Base-by-base conservation (phyloP, 139 green algal species). In the Chlorella sp. region DNA sequence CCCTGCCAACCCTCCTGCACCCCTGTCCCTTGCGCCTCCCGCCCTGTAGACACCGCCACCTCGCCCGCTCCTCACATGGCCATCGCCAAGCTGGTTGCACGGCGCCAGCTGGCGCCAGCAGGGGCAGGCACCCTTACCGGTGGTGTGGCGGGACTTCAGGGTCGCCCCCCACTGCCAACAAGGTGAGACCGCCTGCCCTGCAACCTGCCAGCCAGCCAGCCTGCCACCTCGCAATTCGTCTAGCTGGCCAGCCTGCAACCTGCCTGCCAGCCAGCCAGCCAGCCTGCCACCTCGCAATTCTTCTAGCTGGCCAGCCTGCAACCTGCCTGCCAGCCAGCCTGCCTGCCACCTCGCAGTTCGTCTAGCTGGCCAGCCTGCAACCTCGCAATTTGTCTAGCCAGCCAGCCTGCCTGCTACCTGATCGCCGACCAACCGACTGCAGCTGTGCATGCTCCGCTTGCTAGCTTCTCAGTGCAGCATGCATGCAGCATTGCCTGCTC, bases 41-140 rank as follows among this genome's bases (percentile, higher is more conserved):
- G n/a, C n/a, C 60, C 80, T 53, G 66, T 81, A 84, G 90, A 93
- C 69, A 91, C 90, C 15, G 90, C 90, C 83, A 92, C 77, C 37
- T 92, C 88, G 0, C 88, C 91, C 2, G 88, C 91, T 0, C 48
- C 73, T 9, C 76, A 90, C 77, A 64, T 79, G 68, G 73, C 89
- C n/a, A 76, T 85, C 4, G 64, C 85, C 53, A 80, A 66, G 57
- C 77, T 89, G 16, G 69, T 76, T 4, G 75, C 57, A 7, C 86
- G 24, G 3, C 76, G 76, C 57, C 30, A 40, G 42, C 60, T 85
- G 53, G 37, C 66, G 16, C 21, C 68, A 12, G 42, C 85, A 5
- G 26, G 26, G 57, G 86, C 53, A 21, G 71, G 75, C 75, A 85
- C 86, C 78, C 61, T 88, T 0, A 86, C 81, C 3, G 66, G 89